Evolutionary conservation across 805 yeast genomes (phyloP), one percentile per base, ranked within the genome.

Genomic region (Teunomyces atbi): DNA sequence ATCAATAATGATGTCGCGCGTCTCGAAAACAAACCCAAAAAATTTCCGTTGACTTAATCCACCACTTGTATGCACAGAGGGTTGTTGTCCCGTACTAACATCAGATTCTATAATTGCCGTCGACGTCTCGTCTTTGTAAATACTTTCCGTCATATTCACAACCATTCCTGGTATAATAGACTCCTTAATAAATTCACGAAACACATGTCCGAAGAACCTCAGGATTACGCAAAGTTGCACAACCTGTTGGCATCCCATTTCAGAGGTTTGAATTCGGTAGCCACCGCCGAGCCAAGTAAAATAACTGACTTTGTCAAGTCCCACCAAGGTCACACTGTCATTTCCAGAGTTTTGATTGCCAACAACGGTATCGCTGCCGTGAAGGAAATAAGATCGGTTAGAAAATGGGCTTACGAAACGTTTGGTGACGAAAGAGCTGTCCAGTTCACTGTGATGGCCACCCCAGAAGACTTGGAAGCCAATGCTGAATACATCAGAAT

Each of bases 341-440:
- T 94, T 59, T 78, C 85, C 45, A 85, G 83, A 58, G 85, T 94
- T 30, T 77, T 94, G 55, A 94, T 94, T 61, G 98, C 99, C 49
- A 95, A 95, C 70, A 94, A 94, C 65, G 99, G 99, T 81, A 95
- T 94, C 66, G 99, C 96, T 15, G 99, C 99, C 41, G 99, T 94
- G 49, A 94, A 94, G 68, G 98, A 94, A 74, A 95, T 94, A 66
- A 81, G 99, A 60, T 89, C 96, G 7, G 91, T 94, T 37, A 83
- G 99, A 71, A 94, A 92, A 77, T 94, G 99, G 99, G 91, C 99
- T 20, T 94, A 94, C 69, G 98, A 94, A 68, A 90, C 97, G n/a
- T 94, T 94, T 72, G 96, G 96, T 52, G 84, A 95, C 62, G 98
- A 94, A 68, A 81, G 87, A 62, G 89, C 96, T 46, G 87, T 94